A percentile compares a stretch with the other conserved stretches of the same genome.
These are phyloP conservation scores for Aleurites moluccanus DNA, from an alignment of 441 rosid species.

Conservation along the genomic window DNA sequence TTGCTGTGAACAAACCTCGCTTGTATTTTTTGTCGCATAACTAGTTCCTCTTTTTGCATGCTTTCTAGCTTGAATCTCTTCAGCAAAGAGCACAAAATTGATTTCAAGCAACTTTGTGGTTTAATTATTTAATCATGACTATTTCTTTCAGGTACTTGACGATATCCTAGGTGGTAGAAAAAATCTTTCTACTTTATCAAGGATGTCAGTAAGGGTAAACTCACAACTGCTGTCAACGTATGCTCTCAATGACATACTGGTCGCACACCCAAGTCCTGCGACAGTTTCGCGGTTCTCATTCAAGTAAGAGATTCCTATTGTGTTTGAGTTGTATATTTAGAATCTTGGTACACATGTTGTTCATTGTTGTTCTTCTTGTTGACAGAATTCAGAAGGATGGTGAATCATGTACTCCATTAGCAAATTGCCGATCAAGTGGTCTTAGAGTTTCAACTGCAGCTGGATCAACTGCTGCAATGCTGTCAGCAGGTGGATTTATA, in stretches of 20 bases:
- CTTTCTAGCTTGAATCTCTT: neutral
- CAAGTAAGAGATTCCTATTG: conserved; percentile 48
- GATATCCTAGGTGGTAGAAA: conserved; percentile 55
- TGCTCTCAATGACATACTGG: conserved; percentile 78
- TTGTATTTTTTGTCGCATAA: neutral
- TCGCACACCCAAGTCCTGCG: conserved; percentile 85
- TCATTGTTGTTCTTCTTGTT: conserved; percentile 18
- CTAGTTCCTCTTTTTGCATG: neutral
- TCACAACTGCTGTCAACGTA: conserved; percentile 50
- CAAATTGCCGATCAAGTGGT: conserved; percentile 86
- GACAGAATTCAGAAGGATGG: conserved; percentile 52
- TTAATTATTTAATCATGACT: neutral
- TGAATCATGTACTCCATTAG: conserved; percentile 40
- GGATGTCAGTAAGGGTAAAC: conserved; percentile 58
- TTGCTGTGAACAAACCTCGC: neutral
- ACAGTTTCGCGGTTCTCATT: conserved; percentile 80
- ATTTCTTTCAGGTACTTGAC: conserved; percentile 60
- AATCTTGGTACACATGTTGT: neutral
- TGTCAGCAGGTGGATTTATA: conserved; percentile 72
- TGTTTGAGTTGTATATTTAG: neutral
- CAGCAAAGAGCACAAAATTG: neutral
- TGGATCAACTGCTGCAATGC: conserved; percentile 94
- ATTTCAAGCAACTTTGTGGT: conserved; percentile 10
- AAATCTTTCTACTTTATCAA: conserved; percentile 54
- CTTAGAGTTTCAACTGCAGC: conserved; percentile 85